Evolutionary conservation across 2,329 filamentous ascomycete genomes (phyloP), one percentile per base, ranked within the genome.

Genomic region (Colletotrichum somersetense): DNA sequence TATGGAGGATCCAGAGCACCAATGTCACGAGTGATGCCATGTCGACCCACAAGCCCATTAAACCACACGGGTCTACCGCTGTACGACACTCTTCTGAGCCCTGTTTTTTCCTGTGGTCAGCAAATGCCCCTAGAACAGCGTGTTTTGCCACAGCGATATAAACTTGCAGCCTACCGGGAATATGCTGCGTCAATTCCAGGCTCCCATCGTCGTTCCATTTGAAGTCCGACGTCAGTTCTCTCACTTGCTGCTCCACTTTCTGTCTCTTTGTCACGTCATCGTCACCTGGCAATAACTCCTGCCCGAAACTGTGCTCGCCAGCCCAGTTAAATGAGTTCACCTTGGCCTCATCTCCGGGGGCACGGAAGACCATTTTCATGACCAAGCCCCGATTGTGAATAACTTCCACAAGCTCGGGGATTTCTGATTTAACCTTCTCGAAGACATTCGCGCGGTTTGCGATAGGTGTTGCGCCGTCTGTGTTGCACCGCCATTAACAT

Each of bases 221-320:
- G 44, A 71, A 75, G 14, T 74, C 72, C 20, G 64, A 23, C 26
- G 74, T 75, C 38, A 75, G 30, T 46, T 68, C 61, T 0, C 63
- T 66, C 23, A 75, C 72, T 56, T 75, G 74, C 61, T 66, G 71
- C 61, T 75, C 74, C 1, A 70, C 69, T 52, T 75, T 74, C 5
- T 59, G 26, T 26, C 52, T 61, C 12, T 10, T 68, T 1, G 68
- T 73, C 35, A 26, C 57, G 5, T 71, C 68, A 35, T 74, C 66
- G 12, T 75, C 72, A 2, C 33, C 14, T 67, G 78, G 20, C 73
- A 79, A 61, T 73, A 81, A 52, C 71, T 81, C 3, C 70, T 80
- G 6, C 72, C 78, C 12, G 77, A 81, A 66, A 75, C 79, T 14
- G 77, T 66, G 67, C 62, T 73, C 44, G 20, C 71, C 67, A 1